A percentile compares a stretch with the other conserved stretches of the same genome.
phyloP scores from a whole-genome alignment of 257 asterid species.

The Handroanthus guayacan region DNA sequence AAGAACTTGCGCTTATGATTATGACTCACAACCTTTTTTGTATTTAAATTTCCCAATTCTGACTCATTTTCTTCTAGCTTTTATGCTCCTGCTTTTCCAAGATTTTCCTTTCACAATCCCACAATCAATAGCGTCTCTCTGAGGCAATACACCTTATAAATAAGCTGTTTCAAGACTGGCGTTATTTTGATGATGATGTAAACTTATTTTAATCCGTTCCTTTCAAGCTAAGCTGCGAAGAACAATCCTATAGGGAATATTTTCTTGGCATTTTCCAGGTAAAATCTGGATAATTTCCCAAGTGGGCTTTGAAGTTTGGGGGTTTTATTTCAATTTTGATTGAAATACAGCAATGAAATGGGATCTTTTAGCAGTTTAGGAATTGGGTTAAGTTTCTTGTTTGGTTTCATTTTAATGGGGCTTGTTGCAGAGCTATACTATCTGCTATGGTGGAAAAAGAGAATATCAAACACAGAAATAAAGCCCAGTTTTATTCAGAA shows the following conservation, averaged over 20 bases:
- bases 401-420: slow-evolving; percentile 87
- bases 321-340: background rate
- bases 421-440: slow-evolving; percentile 81
- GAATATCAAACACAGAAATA: slow-evolving; percentile 42
- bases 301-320: slow-evolving; percentile 17
- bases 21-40: slow-evolving; percentile 7
- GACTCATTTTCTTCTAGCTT: slow-evolving; percentile 23
- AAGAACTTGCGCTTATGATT: slow-evolving; percentile 10
- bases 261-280: slow-evolving; percentile 22
- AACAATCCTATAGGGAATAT: background rate
- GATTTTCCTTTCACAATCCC: slow-evolving; percentile 30
- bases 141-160: slow-evolving; percentile 43
- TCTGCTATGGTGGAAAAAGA: slow-evolving; percentile 83
- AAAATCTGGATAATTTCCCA: background rate
- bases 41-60: background rate
- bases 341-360: slow-evolving; percentile 45
- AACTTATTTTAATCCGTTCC: slow-evolving; percentile 20
- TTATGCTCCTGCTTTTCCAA: slow-evolving; percentile 32
- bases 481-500: slow-evolving; percentile 43
- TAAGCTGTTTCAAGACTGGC: slow-evolving; percentile 9
- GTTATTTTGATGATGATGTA: slow-evolving; percentile 29
- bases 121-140: slow-evolving; percentile 53
- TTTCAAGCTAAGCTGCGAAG: slow-evolving; percentile 18
- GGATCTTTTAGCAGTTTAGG: slow-evolving; percentile 85
- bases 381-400: slow-evolving; percentile 73